Evolutionary conservation across 495 filamentous ascomycete species (phyloP).

Genomic region (Niebla homalea): DNA sequence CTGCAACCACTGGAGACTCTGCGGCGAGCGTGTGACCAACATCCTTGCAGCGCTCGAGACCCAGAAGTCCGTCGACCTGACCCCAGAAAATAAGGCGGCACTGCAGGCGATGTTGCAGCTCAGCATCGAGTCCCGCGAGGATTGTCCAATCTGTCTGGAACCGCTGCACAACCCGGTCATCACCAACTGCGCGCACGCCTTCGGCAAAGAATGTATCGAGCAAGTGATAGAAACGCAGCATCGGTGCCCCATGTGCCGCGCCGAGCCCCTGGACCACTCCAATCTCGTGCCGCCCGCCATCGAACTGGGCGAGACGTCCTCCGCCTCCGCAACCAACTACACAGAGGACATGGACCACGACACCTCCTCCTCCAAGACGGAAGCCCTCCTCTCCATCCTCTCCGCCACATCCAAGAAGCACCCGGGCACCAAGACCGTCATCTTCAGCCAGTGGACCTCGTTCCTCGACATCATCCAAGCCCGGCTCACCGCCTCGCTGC

Average conservation of each 20-base stretch:
- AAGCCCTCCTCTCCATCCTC: constrained; percentile 67
- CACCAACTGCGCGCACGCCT: constrained; percentile 78
- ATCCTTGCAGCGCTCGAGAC: constrained; percentile 54
- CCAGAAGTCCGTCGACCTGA: constrained; percentile 55
- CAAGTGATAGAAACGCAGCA: constrained; percentile 66
- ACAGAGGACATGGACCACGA: constrained; percentile 37
- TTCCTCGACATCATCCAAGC: constrained; percentile 70
- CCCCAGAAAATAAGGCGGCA: constrained; percentile 54
- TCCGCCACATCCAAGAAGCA: constrained; percentile 52
- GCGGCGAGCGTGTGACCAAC: constrained; percentile 55
- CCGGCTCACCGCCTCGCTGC: constrained; percentile 39
- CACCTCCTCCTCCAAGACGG: constrained; percentile 68
- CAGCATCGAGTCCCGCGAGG: constrained; percentile 68
- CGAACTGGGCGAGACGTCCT: constrained; percentile 35
- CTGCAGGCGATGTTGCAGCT: constrained; percentile 69
- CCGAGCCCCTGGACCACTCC: constrained; percentile 44
- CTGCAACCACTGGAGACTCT: constrained; percentile 80
- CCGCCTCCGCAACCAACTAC: constrained; percentile 10
- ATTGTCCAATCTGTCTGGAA: constrained; percentile 76
- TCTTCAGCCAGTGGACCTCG: constrained; percentile 90
- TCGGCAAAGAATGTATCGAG: constrained; percentile 62
- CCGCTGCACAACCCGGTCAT: constrained; percentile 63
- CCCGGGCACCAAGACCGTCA: constrained; percentile 62
- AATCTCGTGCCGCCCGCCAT: constrained; percentile 53
- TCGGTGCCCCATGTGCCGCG: constrained; percentile 82